A percentile compares a stretch with the other conserved stretches of the same genome.
These are phyloP conservation scores for Pterothamnion heteromorphum DNA, from an alignment of 31 red algal genomes.

Conservation along the genomic window DNA sequence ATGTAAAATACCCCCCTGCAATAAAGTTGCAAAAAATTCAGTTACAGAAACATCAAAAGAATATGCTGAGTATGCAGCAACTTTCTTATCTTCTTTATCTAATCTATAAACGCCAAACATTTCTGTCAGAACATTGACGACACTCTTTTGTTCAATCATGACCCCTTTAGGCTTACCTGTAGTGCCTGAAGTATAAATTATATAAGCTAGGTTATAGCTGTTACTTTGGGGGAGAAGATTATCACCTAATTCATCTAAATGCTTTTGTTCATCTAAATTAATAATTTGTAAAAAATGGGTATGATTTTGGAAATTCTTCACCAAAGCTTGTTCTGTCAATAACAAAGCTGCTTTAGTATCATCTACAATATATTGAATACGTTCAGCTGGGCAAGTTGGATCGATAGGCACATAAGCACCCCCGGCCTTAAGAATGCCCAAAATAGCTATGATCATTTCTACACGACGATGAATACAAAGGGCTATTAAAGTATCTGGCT, in stretches of 20 bases:
- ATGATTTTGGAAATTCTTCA: background rate
- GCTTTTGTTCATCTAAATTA: background rate
- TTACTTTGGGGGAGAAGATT: no score
- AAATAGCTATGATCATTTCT: slow-evolving; percentile 7
- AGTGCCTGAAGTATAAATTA: slow-evolving; percentile 45
- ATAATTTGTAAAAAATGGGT: background rate
- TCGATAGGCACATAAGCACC: slow-evolving; percentile 47
- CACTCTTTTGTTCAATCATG: background rate
- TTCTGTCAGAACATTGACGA: background rate
- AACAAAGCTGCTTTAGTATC: slow-evolving; percentile 35
- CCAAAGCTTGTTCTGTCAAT: slow-evolving; percentile 8
- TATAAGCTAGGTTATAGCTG: background rate
- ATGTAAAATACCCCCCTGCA: background rate
- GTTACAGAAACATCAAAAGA: background rate
- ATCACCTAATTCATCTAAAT: no score
- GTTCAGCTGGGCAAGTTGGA: background rate
- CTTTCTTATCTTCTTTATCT: background rate
- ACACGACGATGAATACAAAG: slow-evolving; percentile 28
- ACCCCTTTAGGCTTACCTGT: slow-evolving; percentile 46
- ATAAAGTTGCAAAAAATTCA: background rate
- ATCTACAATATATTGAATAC: slow-evolving; percentile 7
- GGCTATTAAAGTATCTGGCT: background rate
- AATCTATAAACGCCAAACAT: background rate
- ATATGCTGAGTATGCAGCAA: background rate
- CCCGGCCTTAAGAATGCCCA: slow-evolving; percentile 39